phyloP scores from a whole-genome alignment of 176 grass and related monocot species.

The Luzula sylvatica region DNA sequence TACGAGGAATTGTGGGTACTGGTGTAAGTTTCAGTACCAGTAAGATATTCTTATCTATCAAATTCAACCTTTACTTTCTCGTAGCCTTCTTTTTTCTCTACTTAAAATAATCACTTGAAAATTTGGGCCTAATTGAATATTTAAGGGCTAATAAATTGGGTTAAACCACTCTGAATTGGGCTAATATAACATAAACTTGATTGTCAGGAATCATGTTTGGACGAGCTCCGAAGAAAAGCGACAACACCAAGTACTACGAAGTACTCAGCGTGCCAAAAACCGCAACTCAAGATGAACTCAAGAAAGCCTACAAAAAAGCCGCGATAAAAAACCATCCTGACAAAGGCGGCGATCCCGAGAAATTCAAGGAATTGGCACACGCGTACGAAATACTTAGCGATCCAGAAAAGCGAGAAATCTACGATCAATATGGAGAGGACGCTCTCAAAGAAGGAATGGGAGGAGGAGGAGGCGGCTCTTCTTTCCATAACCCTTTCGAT shows the following conservation, averaged over 20 bases:
- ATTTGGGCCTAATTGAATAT: no score
- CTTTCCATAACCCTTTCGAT: slow-evolving; percentile 66
- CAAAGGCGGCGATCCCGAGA: slow-evolving; percentile 78
- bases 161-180: no score
- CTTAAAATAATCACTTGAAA: no score
- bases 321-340: slow-evolving; percentile 93
- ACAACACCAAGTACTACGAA: slow-evolving; percentile 91
- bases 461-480: slow-evolving; percentile 49
- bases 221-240: slow-evolving; percentile 71
- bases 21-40: no score
- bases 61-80: no score
- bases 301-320: slow-evolving; percentile 83
- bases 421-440: slow-evolving; percentile 94
- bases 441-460: slow-evolving; percentile 95
- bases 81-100: no score
- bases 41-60: no score
- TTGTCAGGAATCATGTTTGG: slow-evolving; percentile 79
- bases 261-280: slow-evolving; percentile 76
- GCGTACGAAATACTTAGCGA: slow-evolving; percentile 92
- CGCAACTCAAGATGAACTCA: slow-evolving; percentile 67
- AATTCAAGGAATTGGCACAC: slow-evolving; percentile 96
- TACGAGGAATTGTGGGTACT: no score
- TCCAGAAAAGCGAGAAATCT: slow-evolving; percentile 83
- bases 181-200: no score
- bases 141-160: no score